Evolutionary conservation across 2,329 filamentous ascomycete species (phyloP).

Genomic region (Thielaviopsis punctulata): DNA sequence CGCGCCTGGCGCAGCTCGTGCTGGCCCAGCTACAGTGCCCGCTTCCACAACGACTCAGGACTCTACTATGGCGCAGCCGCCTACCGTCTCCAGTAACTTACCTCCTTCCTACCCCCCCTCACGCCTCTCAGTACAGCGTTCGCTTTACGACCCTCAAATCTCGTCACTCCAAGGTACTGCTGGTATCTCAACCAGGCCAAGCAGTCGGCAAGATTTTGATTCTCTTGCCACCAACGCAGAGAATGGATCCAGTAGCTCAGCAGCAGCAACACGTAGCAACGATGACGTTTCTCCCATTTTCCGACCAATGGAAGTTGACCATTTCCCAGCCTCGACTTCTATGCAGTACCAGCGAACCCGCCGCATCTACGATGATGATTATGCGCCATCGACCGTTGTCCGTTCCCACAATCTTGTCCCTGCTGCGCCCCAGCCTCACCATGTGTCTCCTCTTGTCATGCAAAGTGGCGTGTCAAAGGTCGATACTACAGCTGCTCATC

Average conservation of each 20-base stretch:
- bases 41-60: constrained; percentile 4
- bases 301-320: constrained; percentile 9
- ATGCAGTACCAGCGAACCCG: constrained; percentile 4
- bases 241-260: not conserved
- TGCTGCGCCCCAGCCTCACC: constrained; percentile 57
- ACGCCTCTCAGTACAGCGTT: constrained; percentile 3
- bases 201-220: not conserved
- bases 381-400: constrained; percentile 42
- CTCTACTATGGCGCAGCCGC: constrained; percentile 4
- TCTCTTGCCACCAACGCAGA: not conserved
- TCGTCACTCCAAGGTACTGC: constrained; percentile 1
- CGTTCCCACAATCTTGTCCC: constrained; percentile 58
- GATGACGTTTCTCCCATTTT: not conserved
- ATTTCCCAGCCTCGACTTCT: constrained; percentile 2
- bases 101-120: constrained; percentile 4
- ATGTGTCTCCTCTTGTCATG: constrained; percentile 40
- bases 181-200: constrained; percentile 2
- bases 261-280: not conserved
- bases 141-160: constrained; percentile 2
- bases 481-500: constrained; percentile 14
- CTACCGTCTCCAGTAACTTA: constrained; percentile 10
- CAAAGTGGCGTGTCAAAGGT: constrained; percentile 2
- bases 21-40: not conserved
- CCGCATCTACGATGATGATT: constrained; percentile 5
- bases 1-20: not conserved